Evolutionary conservation across 345 rosid species (phyloP), one percentile per base, ranked within the genome.

Genomic region (Boechera retrofracta): DNA sequence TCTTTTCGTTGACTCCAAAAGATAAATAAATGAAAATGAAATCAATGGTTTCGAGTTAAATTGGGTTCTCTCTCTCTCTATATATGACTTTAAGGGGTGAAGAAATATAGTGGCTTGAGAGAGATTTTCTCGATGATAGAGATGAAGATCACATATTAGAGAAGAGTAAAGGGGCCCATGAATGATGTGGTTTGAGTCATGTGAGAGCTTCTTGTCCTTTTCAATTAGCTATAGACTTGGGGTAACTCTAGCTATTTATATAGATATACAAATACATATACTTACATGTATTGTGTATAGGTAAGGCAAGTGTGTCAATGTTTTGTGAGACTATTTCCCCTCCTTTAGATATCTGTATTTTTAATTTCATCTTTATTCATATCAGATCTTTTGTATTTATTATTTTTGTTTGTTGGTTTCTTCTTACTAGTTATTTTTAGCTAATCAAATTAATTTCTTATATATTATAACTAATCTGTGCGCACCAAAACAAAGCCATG

Each of bases 131-230:
- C 58, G 48, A 69, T 83, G 82, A 42, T 54, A 75, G 80, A 80
- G 75, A 77, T 76, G 76, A 81, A 75, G 80, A 67, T 65, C 44
- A 44, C 29, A 69, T 35, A 69, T 51, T 49, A 77, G 67, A 72
- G 78, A 63, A 58, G 80, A 57, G 61, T 47, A 49, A 64, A 86
- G 90, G 92, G 89, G 7, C 90, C 95, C 90, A 89, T 85, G 86
- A 82, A 79, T 88, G 89, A 79, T 89, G 85, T 86, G 87, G 90
- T 88, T 88, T 72, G 79, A 45, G 89, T 88, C 92, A 88, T 88
- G 95, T 88, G 95, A 85, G 89, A 78, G 72, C 85, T 84, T 82
- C 85, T 83, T 81, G 92, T 90, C 89, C 81, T 87, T 84, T 86
- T 87, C 91, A 84, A 74, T 80, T 79, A 80, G 80, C 75, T 66